A percentile compares a stretch with the other conserved stretches of the same genome.
Conservation (phyloP, 208 protist genomes). For the Leishmania arabica region DNA sequence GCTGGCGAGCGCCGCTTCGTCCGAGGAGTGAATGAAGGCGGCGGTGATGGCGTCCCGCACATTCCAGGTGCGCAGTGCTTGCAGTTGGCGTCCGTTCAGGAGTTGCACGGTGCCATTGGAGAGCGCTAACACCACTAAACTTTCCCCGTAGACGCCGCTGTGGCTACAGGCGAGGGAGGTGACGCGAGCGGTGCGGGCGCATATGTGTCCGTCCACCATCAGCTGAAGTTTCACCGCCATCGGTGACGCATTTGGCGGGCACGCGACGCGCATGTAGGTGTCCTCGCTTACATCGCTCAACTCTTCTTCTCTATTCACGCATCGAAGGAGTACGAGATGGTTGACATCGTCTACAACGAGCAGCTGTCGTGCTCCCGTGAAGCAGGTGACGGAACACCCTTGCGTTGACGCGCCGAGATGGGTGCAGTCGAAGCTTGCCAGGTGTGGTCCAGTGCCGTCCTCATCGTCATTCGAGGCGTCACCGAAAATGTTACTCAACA, state of each 20-base stretch:
- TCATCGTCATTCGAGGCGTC: not conserved
- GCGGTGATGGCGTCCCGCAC: slow-evolving; percentile 7
- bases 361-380: slow-evolving; percentile 14
- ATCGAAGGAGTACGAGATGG: slow-evolving; percentile 26
- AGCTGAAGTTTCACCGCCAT: slow-evolving; percentile 16
- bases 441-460: not conserved
- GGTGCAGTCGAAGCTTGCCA: slow-evolving; percentile 7
- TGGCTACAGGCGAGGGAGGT: slow-evolving; percentile 42
- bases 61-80: slow-evolving; percentile 24
- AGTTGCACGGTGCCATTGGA: slow-evolving; percentile 66
- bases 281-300: not conserved
- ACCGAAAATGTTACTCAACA: slow-evolving; percentile 1
- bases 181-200: slow-evolving; percentile 27
- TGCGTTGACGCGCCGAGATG: slow-evolving; percentile 19
- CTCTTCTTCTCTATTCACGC: not conserved
- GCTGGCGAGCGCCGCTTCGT: not conserved
- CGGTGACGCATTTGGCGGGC: not conserved
- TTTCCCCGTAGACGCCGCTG: slow-evolving; percentile 34
- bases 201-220: slow-evolving; percentile 69
- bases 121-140: slow-evolving; percentile 58
- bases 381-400: slow-evolving; percentile 21
- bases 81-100: slow-evolving; percentile 53
- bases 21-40: not conserved
- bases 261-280: too few relatives aligned
- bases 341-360: slow-evolving; percentile 29